Evolutionary conservation across 495 filamentous ascomycete species (phyloP).

Genomic region (Annulohypoxylon nitens): DNA sequence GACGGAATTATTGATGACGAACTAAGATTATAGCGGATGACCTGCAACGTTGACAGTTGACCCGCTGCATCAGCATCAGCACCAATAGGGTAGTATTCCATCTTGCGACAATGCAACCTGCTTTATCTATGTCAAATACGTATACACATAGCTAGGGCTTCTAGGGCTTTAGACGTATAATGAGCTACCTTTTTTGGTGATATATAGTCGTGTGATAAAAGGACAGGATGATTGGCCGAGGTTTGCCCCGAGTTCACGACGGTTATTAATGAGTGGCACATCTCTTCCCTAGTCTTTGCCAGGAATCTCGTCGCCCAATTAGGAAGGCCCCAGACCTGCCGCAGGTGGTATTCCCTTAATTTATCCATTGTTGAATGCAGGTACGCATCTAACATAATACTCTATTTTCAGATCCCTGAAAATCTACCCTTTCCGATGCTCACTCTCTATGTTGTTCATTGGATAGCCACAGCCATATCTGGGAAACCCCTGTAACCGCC

Average conservation of each 20-base stretch:
- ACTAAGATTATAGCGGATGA: slow-evolving; percentile 27
- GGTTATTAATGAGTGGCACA: neutral
- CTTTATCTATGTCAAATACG: slow-evolving; percentile 15
- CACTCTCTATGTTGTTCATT: neutral
- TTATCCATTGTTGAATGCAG: neutral
- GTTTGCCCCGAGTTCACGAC: neutral
- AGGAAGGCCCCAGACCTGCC: slow-evolving; percentile 8
- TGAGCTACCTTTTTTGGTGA: slow-evolving; percentile 38
- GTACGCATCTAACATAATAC: slow-evolving; percentile 10
- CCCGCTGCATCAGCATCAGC: slow-evolving; percentile 28
- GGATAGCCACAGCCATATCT: neutral
- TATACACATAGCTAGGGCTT: neutral
- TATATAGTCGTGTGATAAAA: slow-evolving; percentile 7
- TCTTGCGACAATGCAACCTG: slow-evolving; percentile 25
- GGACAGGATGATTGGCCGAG: slow-evolving; percentile 8
- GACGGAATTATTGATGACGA: slow-evolving; percentile 16
- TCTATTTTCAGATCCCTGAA: slow-evolving; percentile 5
- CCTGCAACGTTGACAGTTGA: slow-evolving; percentile 38
- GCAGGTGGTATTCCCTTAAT: neutral
- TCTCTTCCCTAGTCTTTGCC: neutral
- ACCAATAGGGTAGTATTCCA: slow-evolving; percentile 36
- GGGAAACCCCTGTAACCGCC: neutral
- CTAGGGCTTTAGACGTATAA: neutral
- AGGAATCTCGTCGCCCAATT: slow-evolving; percentile 8
- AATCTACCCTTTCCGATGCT: neutral